Evolutionary conservation across 495 filamentous ascomycete genomes (phyloP), one percentile per base, ranked within the genome.

Genomic region (Neurospora hispaniola): DNA sequence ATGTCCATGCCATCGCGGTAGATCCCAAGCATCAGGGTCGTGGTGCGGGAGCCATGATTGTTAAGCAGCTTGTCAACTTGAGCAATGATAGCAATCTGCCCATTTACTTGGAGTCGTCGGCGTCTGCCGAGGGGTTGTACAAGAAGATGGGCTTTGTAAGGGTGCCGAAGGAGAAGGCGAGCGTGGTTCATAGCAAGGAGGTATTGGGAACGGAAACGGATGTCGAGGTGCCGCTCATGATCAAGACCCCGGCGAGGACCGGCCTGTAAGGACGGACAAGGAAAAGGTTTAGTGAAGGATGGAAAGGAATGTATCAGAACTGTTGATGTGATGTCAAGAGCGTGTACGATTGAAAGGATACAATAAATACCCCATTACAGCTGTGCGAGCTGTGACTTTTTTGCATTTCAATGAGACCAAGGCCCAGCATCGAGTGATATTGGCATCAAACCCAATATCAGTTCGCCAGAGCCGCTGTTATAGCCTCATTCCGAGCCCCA

Each of bases 1-100:
- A 81, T 48, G 72, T 78, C 62, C 77, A 82, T 14, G 77, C 79
- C 14, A 72, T 80, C 5, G 79, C 78, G 4, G 76, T 80, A 14
- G 71, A 79, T 35, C 80, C 80, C 5, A 72, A 73, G 18, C 78
- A 83, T 69, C 82, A 86, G 42, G 82, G 84, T 4, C 78, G 75
- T 2, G 84, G 84, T 5, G 76, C 84, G 1, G 86, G 80, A 2
- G 76, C 81, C 0, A 78, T 78, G 42, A 71, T 87, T 2, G 76
- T 86, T 1, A 74, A 81, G 70, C 84, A 82, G 79, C 84, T 84
- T 6, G 71, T 85, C 27, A 74, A 75, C 2, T 75, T 79, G 23
- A 84, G 82, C 2, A 81, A 85, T 44, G 75, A 78, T 20, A 76
- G 81, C 62, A 73, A 74, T 1, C 71, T 87, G 12, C 73, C 76